Conservation (phyloP, 768 basidiomycete species). For the Terana coerulea region DNA sequence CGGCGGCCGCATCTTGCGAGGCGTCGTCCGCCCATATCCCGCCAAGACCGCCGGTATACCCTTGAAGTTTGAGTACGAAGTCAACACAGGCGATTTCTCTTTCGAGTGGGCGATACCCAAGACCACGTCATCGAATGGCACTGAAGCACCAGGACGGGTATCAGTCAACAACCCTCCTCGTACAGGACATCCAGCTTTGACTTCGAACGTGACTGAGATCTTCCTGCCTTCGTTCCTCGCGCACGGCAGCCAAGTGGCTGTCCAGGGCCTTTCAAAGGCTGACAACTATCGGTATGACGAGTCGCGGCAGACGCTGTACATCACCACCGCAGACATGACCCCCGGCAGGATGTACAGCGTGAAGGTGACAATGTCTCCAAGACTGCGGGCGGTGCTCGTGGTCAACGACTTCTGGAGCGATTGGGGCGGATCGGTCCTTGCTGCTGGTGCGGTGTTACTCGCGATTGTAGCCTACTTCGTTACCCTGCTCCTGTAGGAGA, state of each 20-base stretch:
- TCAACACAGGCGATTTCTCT: slow-evolving; percentile 63
- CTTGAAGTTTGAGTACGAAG: slow-evolving; percentile 67
- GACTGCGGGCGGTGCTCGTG: slow-evolving; percentile 44
- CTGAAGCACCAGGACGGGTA: neutral
- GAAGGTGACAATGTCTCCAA: slow-evolving; percentile 52
- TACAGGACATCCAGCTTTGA: slow-evolving; percentile 35
- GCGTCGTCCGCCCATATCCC: slow-evolving; percentile 87
- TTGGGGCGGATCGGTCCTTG: slow-evolving; percentile 27
- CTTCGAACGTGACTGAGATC: slow-evolving; percentile 74
- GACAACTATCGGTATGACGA: slow-evolving; percentile 61
- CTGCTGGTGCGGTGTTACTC: slow-evolving; percentile 7
- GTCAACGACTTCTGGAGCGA: slow-evolving; percentile 71
- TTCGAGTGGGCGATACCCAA: slow-evolving; percentile 59
- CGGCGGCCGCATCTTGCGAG: slow-evolving; percentile 72
- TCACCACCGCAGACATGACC: slow-evolving; percentile 42
- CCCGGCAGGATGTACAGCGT: slow-evolving; percentile 49
- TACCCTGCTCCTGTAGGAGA: neutral
- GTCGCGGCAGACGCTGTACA: slow-evolving; percentile 68
- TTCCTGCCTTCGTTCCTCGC: slow-evolving; percentile 68
- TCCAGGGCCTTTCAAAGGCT: slow-evolving; percentile 48
- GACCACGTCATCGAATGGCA: slow-evolving; percentile 8
- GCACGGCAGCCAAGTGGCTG: slow-evolving; percentile 50
- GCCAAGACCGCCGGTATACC: slow-evolving; percentile 89
- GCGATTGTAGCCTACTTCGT: slow-evolving; percentile 13
- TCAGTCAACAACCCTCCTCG: slow-evolving; percentile 36